Evolutionary conservation across 2,329 filamentous ascomycete species (phyloP), one percentile per base, ranked within the genome.

Genomic region (Ascochyta lentis): DNA sequence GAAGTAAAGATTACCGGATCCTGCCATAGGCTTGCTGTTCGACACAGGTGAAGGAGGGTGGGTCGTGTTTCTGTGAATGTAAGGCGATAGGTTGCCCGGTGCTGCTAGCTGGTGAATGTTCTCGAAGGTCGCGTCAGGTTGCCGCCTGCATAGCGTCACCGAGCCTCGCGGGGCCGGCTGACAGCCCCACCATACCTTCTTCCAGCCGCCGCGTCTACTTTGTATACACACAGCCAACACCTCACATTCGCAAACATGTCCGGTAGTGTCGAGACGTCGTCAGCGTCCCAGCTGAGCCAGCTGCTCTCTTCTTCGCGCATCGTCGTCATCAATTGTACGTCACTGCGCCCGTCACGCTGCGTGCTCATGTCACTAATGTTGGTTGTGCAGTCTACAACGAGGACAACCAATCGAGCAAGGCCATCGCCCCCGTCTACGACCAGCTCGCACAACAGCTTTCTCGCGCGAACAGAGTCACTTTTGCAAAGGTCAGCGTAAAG

Each of bases 311-410:
- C 84, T 51, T 92, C 90, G 31, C 86, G 85, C 63, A 86, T 96
- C 56, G 91, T 98, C 38, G 88, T 98, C 50, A 88, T 89, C 70
- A 91, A 96, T 79, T 97, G 92, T 96, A 81, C 84, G 91, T 82
- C 58, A 52, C 38, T 48, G 39, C 47, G 41, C 38, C 54, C 61
- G 43, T 39, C n/a, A 49, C 27, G 23, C 39, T 43, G 49, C 57
- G 40, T 65, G 64, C 58, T 68, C 47, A 48, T 41, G 39, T 55
- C 60, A 50, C 62, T 71, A 46, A 68, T 63, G 33, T 67, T 58
- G 58, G 58, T 44, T 55, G 24, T 49, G 34, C 68, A 96, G 92
- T 97, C 82, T 94, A 91, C 70, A 91, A 92, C 69, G 88, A 91
- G 70, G 95, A 90, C 88, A 96, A 90, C 72, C 88, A 81, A 31